phyloP scores from a whole-genome alignment of 1,284 basidiomycete genomes.

The Rhodotorula glutinis region DNA sequence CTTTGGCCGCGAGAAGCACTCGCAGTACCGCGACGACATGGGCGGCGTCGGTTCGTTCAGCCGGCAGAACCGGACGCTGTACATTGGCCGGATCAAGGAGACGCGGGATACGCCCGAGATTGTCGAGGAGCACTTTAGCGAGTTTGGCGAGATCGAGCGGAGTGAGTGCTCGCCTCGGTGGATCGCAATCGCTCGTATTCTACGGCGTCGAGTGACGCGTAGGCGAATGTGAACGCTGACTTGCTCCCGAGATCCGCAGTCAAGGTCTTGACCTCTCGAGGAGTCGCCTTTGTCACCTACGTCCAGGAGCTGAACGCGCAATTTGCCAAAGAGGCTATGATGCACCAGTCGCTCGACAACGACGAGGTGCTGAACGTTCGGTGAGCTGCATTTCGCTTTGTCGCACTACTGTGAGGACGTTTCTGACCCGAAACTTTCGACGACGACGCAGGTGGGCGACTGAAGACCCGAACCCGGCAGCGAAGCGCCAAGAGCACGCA shows the following conservation, averaged over 20 bases:
- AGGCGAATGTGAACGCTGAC: neutral
- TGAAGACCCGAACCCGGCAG: conserved; percentile 88
- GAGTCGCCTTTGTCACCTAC: conserved; percentile 97
- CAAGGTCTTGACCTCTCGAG: conserved; percentile 86
- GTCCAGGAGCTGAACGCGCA: conserved; percentile 79
- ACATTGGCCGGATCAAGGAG: conserved; percentile 91
- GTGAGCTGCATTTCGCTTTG: conserved; percentile 44
- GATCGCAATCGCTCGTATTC: neutral
- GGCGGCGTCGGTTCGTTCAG: conserved; percentile 96
- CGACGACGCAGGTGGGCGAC: conserved; percentile 69
- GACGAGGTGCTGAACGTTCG: conserved; percentile 97
- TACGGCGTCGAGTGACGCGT: neutral
- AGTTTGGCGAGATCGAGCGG: conserved; percentile 93
- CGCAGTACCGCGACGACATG: conserved; percentile 98
- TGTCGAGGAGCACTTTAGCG: conserved; percentile 84
- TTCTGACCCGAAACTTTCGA: neutral
- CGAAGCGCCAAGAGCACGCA: conserved; percentile 76
- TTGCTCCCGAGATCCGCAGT: conserved; percentile 57
- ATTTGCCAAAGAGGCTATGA: conserved; percentile 99
- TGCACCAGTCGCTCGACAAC: conserved; percentile 94
- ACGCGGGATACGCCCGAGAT: conserved; percentile 79
- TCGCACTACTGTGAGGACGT: neutral
- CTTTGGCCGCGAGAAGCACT: conserved; percentile 94
- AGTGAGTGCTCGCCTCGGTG: conserved; percentile 57
- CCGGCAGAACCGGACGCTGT: conserved; percentile 88